Evolutionary conservation across 192 early-diverging fungal genomes (phyloP).

Genomic region (Podochytrium sp.): DNA sequence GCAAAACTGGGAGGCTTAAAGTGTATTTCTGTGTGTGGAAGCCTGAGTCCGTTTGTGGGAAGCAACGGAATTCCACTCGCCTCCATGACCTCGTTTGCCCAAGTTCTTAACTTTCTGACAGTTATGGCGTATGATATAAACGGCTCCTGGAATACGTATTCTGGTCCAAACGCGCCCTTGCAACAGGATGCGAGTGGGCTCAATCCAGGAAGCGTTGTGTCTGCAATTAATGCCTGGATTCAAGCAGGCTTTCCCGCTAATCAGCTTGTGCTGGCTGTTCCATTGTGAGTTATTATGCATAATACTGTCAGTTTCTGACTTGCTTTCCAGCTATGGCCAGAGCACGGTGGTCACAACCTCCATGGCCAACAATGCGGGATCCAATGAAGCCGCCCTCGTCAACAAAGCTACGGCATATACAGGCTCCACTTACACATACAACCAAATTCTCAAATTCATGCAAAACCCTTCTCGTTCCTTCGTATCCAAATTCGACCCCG

Average conservation of each 20-base stretch:
- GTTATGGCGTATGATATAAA: conserved; percentile 15
- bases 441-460: neutral
- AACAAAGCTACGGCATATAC: neutral
- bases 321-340: neutral
- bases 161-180: conserved; percentile 4
- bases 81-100: neutral
- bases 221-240: neutral
- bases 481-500: conserved; percentile 65
- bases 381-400: neutral
- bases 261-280: conserved; percentile 2
- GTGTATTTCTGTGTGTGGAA: neutral
- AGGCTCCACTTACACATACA: neutral
- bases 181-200: neutral
- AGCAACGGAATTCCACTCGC: neutral
- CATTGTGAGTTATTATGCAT: conserved; percentile 4
- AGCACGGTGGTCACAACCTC: neutral
- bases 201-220: neutral
- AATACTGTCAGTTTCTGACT: neutral
- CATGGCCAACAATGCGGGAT: neutral
- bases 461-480: conserved; percentile 49
- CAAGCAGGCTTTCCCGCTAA: neutral
- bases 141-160: neutral
- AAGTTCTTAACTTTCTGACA: neutral
- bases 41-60: neutral
- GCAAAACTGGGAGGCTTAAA: neutral